Evolutionary conservation across 371 early-diverging fungal species (phyloP).

Genomic region (Mucor lusitanicus): DNA sequence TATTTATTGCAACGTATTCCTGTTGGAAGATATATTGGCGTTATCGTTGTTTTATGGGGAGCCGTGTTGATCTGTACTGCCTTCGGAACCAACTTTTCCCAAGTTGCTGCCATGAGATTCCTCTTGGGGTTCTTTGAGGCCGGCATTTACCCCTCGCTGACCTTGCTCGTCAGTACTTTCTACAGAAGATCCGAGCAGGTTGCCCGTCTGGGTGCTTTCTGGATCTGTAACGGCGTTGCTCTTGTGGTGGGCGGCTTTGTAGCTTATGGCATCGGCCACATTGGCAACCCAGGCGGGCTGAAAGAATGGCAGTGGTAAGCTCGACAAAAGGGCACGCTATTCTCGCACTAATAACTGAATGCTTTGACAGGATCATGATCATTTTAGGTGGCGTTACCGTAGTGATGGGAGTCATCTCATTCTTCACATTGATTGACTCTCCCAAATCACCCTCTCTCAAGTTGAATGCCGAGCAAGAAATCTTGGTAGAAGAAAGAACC

Average conservation of each 20-base stretch:
- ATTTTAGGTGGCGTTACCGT: constrained; percentile 33
- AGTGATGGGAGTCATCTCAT: constrained; percentile 24
- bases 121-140: constrained; percentile 34
- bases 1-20: constrained; percentile 39
- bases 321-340: not conserved
- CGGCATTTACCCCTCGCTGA: constrained; percentile 31
- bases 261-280: constrained; percentile 57
- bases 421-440: constrained; percentile 40
- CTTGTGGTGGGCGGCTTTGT: constrained; percentile 63
- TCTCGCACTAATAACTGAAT: not conserved
- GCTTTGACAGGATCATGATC: constrained; percentile 39
- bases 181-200: constrained; percentile 43
- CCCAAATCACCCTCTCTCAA: constrained; percentile 29
- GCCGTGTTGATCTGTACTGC: constrained; percentile 31
- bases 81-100: constrained; percentile 31
- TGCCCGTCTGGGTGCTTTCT: constrained; percentile 39
- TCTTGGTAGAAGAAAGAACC: constrained; percentile 41
- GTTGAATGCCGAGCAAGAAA: constrained; percentile 39
- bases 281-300: constrained; percentile 41
- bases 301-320: constrained; percentile 60
- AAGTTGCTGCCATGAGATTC: constrained; percentile 42
- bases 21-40: constrained; percentile 37
- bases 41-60: constrained; percentile 39
- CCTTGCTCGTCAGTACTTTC: constrained; percentile 36
- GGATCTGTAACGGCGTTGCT: constrained; percentile 52